These are phyloP conservation scores for Senna tora DNA, from an alignment of 306 rosid genomes.

Conservation along the genomic window DNA sequence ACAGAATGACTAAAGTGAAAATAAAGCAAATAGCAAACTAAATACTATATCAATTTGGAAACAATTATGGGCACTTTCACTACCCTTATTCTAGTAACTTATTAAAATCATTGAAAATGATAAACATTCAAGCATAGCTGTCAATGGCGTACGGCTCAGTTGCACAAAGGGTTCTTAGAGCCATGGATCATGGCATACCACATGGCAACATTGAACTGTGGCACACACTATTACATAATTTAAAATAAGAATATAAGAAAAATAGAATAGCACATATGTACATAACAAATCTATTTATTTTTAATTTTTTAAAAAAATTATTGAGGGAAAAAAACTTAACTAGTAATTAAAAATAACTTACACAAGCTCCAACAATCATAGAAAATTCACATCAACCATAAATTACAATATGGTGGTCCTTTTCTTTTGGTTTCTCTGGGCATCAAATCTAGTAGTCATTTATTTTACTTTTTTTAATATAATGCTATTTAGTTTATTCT, in stretches of 20 bases:
- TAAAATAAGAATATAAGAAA: background rate
- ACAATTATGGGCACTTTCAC: conserved; percentile 19
- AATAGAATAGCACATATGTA: background rate
- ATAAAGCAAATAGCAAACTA: conserved; percentile 19
- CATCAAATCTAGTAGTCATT: background rate
- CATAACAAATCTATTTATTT: background rate
- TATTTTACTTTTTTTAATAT: background rate
- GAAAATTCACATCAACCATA: background rate
- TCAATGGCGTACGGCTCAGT: background rate
- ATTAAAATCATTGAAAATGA: conserved; percentile 20
- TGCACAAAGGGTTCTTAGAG: background rate
- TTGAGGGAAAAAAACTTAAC: background rate
- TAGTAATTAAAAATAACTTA: background rate
- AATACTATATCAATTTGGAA: conserved; percentile 23
- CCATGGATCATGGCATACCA: background rate
- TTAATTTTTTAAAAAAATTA: background rate
- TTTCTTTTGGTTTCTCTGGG: background rate
- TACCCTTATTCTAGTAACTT: conserved; percentile 19
- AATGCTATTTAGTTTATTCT: background rate
- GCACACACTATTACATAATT: background rate
- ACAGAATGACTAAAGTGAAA: conserved; percentile 36
- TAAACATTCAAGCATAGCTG: conserved; percentile 6
- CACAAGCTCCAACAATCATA: background rate
- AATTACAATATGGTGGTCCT: background rate
- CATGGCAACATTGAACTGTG: background rate